Evolutionary conservation across 2,329 filamentous ascomycete species (phyloP).

Genomic region (Colletotrichum tamarilloi): DNA sequence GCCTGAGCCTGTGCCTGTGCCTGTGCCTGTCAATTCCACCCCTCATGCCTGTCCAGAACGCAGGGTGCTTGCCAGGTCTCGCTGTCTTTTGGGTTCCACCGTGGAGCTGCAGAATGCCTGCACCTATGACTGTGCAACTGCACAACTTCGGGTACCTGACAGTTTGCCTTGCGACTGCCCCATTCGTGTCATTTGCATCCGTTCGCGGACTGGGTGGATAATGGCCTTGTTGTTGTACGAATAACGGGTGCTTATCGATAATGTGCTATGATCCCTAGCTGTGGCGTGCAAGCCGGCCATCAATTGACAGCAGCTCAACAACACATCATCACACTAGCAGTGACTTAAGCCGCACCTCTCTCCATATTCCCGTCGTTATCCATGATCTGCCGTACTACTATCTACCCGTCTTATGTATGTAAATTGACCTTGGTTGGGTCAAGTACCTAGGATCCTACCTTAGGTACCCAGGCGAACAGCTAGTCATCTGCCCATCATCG

Average conservation of each 20-base stretch:
- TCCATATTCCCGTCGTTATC: neutral
- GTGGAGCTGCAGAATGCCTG: slow-evolving; percentile 8
- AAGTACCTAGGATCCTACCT: neutral
- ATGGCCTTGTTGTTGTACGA: neutral
- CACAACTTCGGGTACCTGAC: slow-evolving; percentile 31
- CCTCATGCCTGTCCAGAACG: slow-evolving; percentile 18
- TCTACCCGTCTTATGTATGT: neutral
- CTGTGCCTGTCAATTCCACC: slow-evolving; percentile 11
- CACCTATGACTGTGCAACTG: slow-evolving; percentile 11
- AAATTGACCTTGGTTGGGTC: neutral
- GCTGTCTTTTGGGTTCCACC: slow-evolving; percentile 20
- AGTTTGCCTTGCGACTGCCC: neutral
- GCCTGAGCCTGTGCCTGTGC: neutral
- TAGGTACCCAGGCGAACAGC: neutral
- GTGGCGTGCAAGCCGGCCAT: neutral
- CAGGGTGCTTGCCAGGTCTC: slow-evolving; percentile 19
- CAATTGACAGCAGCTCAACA: neutral
- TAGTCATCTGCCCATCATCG: neutral
- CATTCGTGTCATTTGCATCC: neutral
- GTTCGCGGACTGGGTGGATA: neutral
- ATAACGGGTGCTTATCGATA: slow-evolving; percentile 7
- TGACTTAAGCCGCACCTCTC: neutral
- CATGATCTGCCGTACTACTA: neutral
- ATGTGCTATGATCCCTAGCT: neutral
- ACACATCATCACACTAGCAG: neutral